Conservation (phyloP, 257 asterid species). For the Solanum bulbocastanum region DNA sequence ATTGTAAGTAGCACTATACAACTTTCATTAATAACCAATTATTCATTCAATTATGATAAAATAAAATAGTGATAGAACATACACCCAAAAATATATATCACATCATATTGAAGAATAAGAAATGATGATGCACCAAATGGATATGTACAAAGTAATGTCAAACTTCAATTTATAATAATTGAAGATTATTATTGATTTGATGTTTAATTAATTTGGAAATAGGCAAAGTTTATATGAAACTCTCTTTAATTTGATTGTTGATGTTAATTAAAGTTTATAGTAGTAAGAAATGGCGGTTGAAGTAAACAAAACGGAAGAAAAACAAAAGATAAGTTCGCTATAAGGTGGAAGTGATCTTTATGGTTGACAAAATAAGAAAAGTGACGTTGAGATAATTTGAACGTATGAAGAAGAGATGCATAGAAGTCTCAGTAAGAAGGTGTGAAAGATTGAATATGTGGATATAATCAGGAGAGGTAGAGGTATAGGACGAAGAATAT, state of each 20-base stretch:
- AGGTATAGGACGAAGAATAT: no score
- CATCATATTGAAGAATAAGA: not conserved
- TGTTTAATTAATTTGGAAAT: not conserved
- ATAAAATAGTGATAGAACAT: not conserved
- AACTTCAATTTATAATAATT: not conserved
- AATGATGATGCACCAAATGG: not conserved
- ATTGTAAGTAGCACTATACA: not conserved
- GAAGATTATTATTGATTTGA: not conserved
- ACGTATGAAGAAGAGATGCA: no score
- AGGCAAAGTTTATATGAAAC: not conserved
- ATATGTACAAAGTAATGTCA: not conserved
- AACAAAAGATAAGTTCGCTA: not conserved
- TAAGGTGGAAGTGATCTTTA: no score
- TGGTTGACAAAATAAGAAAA: no score
- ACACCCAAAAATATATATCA: not conserved
- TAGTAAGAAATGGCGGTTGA: not conserved
- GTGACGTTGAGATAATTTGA: no score
- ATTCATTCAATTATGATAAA: not conserved
- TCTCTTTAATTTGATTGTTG: not conserved
- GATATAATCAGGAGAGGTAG: no score
- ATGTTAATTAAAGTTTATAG: not conserved
- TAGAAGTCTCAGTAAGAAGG: no score
- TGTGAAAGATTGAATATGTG: no score
- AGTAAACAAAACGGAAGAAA: not conserved
- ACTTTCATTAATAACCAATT: not conserved